Evolutionary conservation across 1,139 yeast species (phyloP).

Genomic region (Pichia sp.): DNA sequence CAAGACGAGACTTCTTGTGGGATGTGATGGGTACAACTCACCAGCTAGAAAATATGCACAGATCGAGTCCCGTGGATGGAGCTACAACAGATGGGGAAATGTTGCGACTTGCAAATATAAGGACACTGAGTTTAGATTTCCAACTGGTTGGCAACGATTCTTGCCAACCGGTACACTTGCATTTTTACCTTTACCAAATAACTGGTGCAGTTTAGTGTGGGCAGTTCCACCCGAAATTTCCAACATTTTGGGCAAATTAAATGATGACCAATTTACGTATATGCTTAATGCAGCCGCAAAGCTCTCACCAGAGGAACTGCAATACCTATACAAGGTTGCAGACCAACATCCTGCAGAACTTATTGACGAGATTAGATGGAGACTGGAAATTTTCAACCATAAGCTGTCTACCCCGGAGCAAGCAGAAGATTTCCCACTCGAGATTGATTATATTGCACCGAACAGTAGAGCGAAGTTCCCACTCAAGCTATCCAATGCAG

Average conservation of each 20-base stretch:
- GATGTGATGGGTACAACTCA: slow-evolving; percentile 95
- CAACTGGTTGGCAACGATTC: slow-evolving; percentile 89
- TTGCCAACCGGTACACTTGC: slow-evolving; percentile 93
- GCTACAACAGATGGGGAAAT: slow-evolving; percentile 77
- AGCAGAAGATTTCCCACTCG: slow-evolving; percentile 62
- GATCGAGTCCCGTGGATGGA: slow-evolving; percentile 90
- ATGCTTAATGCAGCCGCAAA: slow-evolving; percentile 84
- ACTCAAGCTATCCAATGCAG: slow-evolving; percentile 82
- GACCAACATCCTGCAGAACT: slow-evolving; percentile 42
- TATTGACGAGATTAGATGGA: slow-evolving; percentile 65
- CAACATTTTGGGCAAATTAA: slow-evolving; percentile 48
- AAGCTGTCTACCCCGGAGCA: slow-evolving; percentile 33
- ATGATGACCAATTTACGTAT: slow-evolving; percentile 56
- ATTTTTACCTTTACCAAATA: slow-evolving; percentile 77
- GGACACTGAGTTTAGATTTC: slow-evolving; percentile 56
- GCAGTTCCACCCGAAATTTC: slow-evolving; percentile 77
- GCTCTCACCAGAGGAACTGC: slow-evolving; percentile 69
- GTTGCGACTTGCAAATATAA: slow-evolving; percentile 81
- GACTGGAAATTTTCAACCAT: slow-evolving; percentile 42
- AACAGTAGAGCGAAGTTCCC: slow-evolving; percentile 86
- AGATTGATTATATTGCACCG: slow-evolving; percentile 48
- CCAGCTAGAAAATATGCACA: slow-evolving; percentile 82
- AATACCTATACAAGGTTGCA: slow-evolving; percentile 59
- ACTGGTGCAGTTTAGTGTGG: slow-evolving; percentile 90
- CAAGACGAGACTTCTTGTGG: slow-evolving; percentile 71